A percentile compares a stretch with the other conserved stretches of the same genome.
Conservation (phyloP, 2,329 filamentous ascomycete species). For the Phialocephala subalpina region DNA sequence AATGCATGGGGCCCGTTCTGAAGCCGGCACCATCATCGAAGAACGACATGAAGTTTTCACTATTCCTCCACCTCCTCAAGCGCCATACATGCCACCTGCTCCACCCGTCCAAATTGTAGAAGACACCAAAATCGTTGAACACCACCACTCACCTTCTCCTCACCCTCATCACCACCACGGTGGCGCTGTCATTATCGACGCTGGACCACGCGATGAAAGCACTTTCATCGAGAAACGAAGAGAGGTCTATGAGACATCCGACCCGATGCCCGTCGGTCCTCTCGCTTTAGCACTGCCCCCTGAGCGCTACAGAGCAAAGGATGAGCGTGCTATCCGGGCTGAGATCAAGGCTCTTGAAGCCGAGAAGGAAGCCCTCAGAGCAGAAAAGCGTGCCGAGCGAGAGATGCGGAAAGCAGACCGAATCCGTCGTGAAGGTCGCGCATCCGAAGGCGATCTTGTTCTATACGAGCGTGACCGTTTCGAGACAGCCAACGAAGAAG, state of each 20-base stretch:
- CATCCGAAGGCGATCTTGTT: constrained; percentile 68
- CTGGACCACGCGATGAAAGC: constrained; percentile 40
- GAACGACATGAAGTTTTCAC: constrained; percentile 56
- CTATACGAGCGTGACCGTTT: constrained; percentile 62
- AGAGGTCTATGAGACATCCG: constrained; percentile 39
- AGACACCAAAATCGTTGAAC: constrained; percentile 52
- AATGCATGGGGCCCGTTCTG: constrained; percentile 53
- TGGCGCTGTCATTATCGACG: constrained; percentile 52
- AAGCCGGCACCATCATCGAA: constrained; percentile 55
- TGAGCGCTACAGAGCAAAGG: constrained; percentile 43
- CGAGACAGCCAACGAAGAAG: constrained; percentile 54
- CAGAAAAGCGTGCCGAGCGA: constrained; percentile 60
- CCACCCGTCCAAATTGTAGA: constrained; percentile 50
- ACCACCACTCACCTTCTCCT: constrained; percentile 25
- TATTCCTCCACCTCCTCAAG: constrained; percentile 37
- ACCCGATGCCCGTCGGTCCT: constrained; percentile 47
- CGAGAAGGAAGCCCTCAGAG: constrained; percentile 64
- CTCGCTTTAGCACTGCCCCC: constrained; percentile 52
- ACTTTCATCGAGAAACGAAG: constrained; percentile 34
- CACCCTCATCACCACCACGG: constrained; percentile 42
- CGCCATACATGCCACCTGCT: constrained; percentile 30
- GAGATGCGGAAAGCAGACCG: constrained; percentile 55
- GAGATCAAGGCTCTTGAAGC: constrained; percentile 78
- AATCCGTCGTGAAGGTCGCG: constrained; percentile 63
- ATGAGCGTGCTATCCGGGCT: constrained; percentile 68